Evolutionary conservation across 768 basidiomycete genomes (phyloP), one percentile per base, ranked within the genome.

Genomic region (Lyophyllum decastes): DNA sequence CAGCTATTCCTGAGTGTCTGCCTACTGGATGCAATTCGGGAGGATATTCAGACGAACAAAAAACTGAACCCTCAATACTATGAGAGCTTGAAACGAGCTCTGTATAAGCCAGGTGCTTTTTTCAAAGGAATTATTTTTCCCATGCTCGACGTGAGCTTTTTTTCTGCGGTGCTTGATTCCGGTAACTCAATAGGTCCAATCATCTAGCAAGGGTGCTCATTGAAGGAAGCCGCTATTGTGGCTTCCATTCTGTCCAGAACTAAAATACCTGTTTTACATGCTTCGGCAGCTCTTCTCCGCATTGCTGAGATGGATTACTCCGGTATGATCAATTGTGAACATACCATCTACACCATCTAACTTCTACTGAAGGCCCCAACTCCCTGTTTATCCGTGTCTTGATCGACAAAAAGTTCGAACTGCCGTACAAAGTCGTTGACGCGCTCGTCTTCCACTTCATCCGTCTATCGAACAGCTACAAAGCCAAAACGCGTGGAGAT

Each of bases 51-150:
- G 56, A 82, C 86, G 58, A 87, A 94, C 69, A 89, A 92, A 63
- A 97, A 94, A 67, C 78, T 99, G 57, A 90, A 93, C 68, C 90
- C 93, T 16, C 97, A 99, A 59, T 90, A 94, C 60, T 99, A 95
- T 66, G 92, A 95, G 70, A 87, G 89, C n/a, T 70, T 99, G 63
- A 95, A 94, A 72, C 87, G 93, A 64, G 84, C 93, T 4, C 73
- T 98, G 57, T 98, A 96, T 73, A 99, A 98, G 72, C 97, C 97
- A 2, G 91, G 90, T 3, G 96, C 97, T 0, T 98, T 98, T 72
- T 98, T 98, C 82, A 98, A 99, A 71, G 97, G 96, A 4, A 88
- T 99, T 56, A 81, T 99, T 35, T 98, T 99, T 72, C 97, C 97
- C 0, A 79, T 99, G 71, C 82, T 97, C 59, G 94, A 96, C 69